Percentiles rank a stretch among this genome's conserved stretches.
Evolutionary conservation across 1,284 basidiomycete genomes (phyloP).

Genomic region (Tylopilus sp.): DNA sequence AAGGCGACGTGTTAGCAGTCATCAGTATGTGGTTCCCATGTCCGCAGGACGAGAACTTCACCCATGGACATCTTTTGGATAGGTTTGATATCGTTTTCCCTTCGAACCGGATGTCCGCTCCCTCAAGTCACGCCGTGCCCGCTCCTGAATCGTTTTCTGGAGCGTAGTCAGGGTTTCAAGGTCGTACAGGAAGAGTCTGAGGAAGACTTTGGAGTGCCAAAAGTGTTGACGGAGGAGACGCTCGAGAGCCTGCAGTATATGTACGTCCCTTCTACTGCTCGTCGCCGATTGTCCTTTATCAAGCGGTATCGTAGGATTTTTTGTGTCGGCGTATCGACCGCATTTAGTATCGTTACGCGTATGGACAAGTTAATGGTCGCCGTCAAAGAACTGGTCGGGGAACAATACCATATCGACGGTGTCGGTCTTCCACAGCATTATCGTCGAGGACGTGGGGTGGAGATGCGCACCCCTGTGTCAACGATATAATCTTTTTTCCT

Average conservation of each 20-base stretch:
- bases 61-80: background rate
- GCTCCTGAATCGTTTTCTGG: constrained; percentile 69
- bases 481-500: background rate
- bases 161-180: constrained; percentile 54
- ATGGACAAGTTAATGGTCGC: constrained; percentile 71
- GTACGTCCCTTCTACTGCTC: constrained; percentile 36
- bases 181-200: constrained; percentile 61
- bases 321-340: constrained; percentile 67
- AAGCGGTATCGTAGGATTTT: constrained; percentile 46
- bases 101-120: constrained; percentile 69
- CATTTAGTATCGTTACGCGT: constrained; percentile 60
- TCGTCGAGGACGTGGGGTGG: constrained; percentile 14
- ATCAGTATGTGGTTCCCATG: constrained; percentile 48
- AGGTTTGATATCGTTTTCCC: constrained; percentile 66
- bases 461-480: constrained; percentile 12
- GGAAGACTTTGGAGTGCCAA: constrained; percentile 64
- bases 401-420: constrained; percentile 73
- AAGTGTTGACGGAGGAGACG: constrained; percentile 59
- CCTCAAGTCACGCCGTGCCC: constrained; percentile 87
- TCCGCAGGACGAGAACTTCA: background rate
- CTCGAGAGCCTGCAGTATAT: constrained; percentile 67
- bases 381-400: constrained; percentile 74
- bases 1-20: constrained; percentile 78
- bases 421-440: constrained; percentile 40
- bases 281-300: background rate